Evolutionary conservation across 148 eudicot genomes (phyloP).

Genomic region (Polygonum maritimum): DNA sequence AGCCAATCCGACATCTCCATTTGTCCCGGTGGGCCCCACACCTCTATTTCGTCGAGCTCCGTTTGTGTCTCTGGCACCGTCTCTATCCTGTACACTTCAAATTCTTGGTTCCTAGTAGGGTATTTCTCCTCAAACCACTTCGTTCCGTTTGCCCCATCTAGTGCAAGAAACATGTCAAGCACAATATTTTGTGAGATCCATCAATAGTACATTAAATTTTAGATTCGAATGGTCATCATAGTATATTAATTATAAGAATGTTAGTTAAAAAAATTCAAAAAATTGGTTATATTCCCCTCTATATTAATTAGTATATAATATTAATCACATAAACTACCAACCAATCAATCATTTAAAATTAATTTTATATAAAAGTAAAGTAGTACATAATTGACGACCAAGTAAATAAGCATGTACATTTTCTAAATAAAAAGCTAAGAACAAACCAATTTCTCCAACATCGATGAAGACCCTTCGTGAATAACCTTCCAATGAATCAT

Average conservation of each 20-base stretch:
- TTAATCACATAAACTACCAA: too few species aligned
- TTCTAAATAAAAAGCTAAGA: not conserved
- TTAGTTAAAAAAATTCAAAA: too few species aligned
- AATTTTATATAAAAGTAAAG: too few species aligned
- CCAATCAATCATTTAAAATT: too few species aligned
- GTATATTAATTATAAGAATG: too few species aligned
- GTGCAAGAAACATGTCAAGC: not conserved
- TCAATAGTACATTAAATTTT: too few species aligned
- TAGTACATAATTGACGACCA: not conserved
- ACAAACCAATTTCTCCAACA: slow-evolving; percentile 20
- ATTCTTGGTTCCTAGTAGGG: slow-evolving; percentile 49
- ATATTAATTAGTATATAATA: too few species aligned
- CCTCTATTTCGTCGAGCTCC: slow-evolving; percentile 22
- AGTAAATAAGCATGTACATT: not conserved
- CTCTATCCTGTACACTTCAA: slow-evolving; percentile 48
- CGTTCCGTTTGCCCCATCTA: slow-evolving; percentile 22
- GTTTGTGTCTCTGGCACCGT: slow-evolving; percentile 35
- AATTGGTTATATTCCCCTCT: too few species aligned
- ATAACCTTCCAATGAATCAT: slow-evolving; percentile 52
- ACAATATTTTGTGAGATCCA: too few species aligned
- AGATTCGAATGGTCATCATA: too few species aligned
- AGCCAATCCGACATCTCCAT: slow-evolving; percentile 47
- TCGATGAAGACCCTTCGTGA: slow-evolving; percentile 61
- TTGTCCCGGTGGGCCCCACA: slow-evolving; percentile 23
- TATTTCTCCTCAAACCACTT: slow-evolving; percentile 65